Evolutionary conservation across 192 early-diverging fungal genomes (phyloP), one percentile per base, ranked within the genome.

Genomic region (Mortierella hygrophila): DNA sequence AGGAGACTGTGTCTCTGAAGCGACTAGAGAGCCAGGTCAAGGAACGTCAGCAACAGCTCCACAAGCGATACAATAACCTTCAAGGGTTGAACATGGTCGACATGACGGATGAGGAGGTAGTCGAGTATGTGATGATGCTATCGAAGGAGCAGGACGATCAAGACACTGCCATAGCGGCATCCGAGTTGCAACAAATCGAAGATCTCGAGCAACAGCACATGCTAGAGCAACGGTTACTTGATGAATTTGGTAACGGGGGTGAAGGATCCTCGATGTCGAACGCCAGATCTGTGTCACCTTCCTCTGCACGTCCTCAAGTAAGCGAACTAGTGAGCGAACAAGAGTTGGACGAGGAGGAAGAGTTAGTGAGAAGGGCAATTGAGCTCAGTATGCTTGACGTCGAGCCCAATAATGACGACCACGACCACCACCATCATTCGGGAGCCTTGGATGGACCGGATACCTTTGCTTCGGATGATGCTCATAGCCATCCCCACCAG

Each of bases 51-150:
- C 75, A 86, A 15, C 84, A 81, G 21, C 75, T 86, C 18, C 79
- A 78, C 60, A 55, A 68, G 40, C 78, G 84, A 57, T 86, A 78
- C 70, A 86, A 86, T 47, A 81, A 86, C 63, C 57, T 86, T 57
- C 75, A 86, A 68, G 84, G 79, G 79, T 75, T 86, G 79, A 86
- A 86, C 65, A 86, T 86, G 84, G 72, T 74, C 60, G 89, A 88
- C 41, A 78, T 94, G 82, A 88, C 91, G 2, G 92, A 94, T 18
- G 86, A 90, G 68, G 93, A 94, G 65, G 83, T 91, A 15, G 69
- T 93, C 52, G 89, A 88, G 21, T 92, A 92, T 83, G 93, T 92
- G 40, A 85, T 91, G 76, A 90, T 93, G 89, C 74, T 94, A 55
- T 90, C 89, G 32, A 86, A 81, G 54, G 84, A 86, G 7, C 74